A percentile compares a stretch with the other conserved stretches of the same genome.
Conservation (phyloP, 805 yeast species). For the Maudiozyma pseudohumilis region DNA sequence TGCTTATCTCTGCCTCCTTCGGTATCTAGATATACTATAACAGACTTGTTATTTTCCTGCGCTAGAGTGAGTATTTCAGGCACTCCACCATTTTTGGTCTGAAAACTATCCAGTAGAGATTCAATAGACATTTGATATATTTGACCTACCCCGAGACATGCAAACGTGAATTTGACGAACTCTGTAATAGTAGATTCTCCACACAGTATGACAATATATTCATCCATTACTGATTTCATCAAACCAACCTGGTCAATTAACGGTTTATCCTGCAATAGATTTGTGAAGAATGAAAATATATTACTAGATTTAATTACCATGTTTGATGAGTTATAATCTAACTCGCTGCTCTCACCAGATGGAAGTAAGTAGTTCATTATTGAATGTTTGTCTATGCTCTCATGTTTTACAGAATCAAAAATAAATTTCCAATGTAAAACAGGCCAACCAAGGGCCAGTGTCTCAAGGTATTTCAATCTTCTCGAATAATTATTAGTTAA, state of each 20-base stretch:
- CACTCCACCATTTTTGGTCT: neutral
- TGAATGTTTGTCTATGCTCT: slow-evolving; percentile 6
- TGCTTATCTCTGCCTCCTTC: no score
- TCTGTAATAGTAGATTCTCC: slow-evolving; percentile 22
- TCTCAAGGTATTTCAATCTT: slow-evolving; percentile 68
- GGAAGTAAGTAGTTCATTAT: slow-evolving; percentile 57
- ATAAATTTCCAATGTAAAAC: slow-evolving; percentile 52
- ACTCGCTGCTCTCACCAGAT: slow-evolving; percentile 52
- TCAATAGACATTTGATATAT: slow-evolving; percentile 7
- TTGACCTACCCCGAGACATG: slow-evolving; percentile 15
- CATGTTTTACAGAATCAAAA: slow-evolving; percentile 34
- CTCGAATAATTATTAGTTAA: slow-evolving; percentile 50
- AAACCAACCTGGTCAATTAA: slow-evolving; percentile 34
- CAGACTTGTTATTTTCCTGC: no score
- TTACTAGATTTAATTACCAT: slow-evolving; percentile 40
- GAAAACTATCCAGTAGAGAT: slow-evolving; percentile 1
- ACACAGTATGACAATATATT: slow-evolving; percentile 29
- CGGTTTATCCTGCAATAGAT: slow-evolving; percentile 24
- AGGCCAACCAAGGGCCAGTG: slow-evolving; percentile 82
- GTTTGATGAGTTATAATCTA: slow-evolving; percentile 14
- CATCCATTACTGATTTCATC: slow-evolving; percentile 18
- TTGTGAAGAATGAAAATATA: slow-evolving; percentile 34
- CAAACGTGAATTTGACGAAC: slow-evolving; percentile 20
- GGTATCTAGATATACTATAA: no score
- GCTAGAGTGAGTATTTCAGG: neutral